Evolutionary conservation across 495 filamentous ascomycete genomes (phyloP).

Genomic region (Cenococcum geophilum): DNA sequence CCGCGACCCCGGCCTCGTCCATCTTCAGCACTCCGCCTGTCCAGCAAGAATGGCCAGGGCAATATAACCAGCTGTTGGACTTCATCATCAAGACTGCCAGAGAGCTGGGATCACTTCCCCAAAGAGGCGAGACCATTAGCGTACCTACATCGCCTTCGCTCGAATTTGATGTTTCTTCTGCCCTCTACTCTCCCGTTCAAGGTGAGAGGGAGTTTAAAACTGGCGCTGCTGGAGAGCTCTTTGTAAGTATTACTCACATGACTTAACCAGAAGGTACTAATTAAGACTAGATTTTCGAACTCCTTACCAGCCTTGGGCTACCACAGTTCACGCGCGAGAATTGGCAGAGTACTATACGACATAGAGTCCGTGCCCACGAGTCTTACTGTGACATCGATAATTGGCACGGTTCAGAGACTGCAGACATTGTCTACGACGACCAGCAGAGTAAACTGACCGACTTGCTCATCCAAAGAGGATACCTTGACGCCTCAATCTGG

Average conservation of each 20-base stretch:
- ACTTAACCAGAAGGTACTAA: background rate
- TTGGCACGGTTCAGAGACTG: slow-evolving; percentile 9
- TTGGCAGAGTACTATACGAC: slow-evolving; percentile 15
- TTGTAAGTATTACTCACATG: slow-evolving; percentile 4
- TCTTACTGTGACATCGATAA: background rate
- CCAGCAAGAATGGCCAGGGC: too few species aligned
- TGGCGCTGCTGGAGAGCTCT: slow-evolving; percentile 13
- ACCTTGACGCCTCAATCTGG: slow-evolving; percentile 7
- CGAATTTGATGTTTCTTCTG: background rate
- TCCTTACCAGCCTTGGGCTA: slow-evolving; percentile 6
- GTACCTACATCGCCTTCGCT: background rate
- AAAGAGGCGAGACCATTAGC: background rate
- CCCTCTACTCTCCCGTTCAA: background rate
- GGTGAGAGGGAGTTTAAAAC: slow-evolving; percentile 12
- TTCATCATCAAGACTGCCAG: too few species aligned
- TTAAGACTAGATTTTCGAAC: slow-evolving; percentile 7
- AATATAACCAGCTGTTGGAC: too few species aligned
- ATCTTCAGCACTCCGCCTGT: too few species aligned
- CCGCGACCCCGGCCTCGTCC: too few species aligned
- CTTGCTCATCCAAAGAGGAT: slow-evolving; percentile 8
- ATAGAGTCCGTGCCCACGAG: slow-evolving; percentile 7
- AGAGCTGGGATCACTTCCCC: too few species aligned
- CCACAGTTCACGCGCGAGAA: slow-evolving; percentile 2
- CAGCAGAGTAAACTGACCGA: background rate
- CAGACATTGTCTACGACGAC: slow-evolving; percentile 14